phyloP scores from a whole-genome alignment of 2,329 filamentous ascomycete genomes.

The Dactylellina cionopaga region DNA sequence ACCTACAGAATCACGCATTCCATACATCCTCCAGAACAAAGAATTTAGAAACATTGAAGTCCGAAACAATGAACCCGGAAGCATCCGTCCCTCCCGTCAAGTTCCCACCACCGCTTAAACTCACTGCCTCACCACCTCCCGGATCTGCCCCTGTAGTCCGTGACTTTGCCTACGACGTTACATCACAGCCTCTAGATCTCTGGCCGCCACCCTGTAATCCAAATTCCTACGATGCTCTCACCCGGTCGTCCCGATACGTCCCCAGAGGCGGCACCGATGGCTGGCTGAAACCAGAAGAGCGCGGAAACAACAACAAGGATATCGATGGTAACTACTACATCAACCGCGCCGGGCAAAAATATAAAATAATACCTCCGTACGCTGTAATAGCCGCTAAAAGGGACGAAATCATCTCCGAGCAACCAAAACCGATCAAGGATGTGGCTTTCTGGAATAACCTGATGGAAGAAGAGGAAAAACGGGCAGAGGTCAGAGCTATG shows the following conservation, averaged over 20 bases:
- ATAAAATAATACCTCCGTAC: not conserved
- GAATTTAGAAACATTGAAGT: too few relatives aligned
- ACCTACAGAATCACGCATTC: too few relatives aligned
- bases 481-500: constrained; percentile 4
- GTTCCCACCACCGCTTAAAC: too few relatives aligned
- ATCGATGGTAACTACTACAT: not conserved
- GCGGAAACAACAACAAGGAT: too few relatives aligned
- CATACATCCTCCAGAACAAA: too few relatives aligned
- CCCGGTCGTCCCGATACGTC: not conserved
- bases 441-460: constrained; percentile 15
- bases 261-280: too few relatives aligned
- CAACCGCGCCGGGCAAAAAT: not conserved
- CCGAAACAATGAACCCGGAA: too few relatives aligned
- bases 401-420: not conserved
- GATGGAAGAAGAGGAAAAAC: constrained; percentile 14
- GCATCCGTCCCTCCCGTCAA: too few relatives aligned
- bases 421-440: not conserved
- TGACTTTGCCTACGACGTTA: not conserved
- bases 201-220: not conserved
- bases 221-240: not conserved
- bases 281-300: too few relatives aligned
- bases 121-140: not conserved
- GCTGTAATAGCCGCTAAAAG: not conserved
- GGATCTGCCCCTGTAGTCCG: not conserved
- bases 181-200: not conserved